Conservation (phyloP, 169 alveolate species). For the Eimeria acervulina region DNA sequence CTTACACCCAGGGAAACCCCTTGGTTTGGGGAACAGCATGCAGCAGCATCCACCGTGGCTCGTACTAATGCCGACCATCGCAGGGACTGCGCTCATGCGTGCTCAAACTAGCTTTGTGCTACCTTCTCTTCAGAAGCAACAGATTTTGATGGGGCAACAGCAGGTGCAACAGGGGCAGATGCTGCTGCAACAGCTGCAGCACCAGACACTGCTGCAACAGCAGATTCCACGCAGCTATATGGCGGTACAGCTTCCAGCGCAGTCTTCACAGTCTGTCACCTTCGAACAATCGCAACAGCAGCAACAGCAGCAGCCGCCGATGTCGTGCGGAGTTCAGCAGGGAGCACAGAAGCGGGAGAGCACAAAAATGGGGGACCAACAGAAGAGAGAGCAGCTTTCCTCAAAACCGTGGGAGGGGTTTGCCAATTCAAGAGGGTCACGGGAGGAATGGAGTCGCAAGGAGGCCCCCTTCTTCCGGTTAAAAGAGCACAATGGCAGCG, state of each 20-base stretch:
- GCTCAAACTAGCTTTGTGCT: background rate
- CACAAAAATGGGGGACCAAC: background rate
- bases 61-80: background rate
- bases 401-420: background rate
- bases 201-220: background rate
- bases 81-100: background rate
- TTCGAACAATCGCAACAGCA: background rate
- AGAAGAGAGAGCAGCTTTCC: background rate
- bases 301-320: background rate
- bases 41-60: background rate
- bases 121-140: conserved; percentile 1
- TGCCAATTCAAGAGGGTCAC: background rate
- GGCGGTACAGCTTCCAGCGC: background rate
- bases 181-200: conserved; percentile 6
- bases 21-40: background rate
- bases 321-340: background rate
- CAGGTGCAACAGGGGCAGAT: background rate
- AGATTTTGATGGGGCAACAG: background rate
- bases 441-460: background rate
- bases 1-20: background rate
- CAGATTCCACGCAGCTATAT: background rate
- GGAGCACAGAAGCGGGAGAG: background rate
- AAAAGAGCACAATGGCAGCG: background rate
- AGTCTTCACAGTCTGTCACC: background rate
- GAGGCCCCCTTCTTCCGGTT: background rate